A percentile compares a stretch with the other conserved stretches of the same genome.
phyloP scores from a whole-genome alignment of 2,329 filamentous ascomycete species.

The Ophiosphaerella korrae region DNA sequence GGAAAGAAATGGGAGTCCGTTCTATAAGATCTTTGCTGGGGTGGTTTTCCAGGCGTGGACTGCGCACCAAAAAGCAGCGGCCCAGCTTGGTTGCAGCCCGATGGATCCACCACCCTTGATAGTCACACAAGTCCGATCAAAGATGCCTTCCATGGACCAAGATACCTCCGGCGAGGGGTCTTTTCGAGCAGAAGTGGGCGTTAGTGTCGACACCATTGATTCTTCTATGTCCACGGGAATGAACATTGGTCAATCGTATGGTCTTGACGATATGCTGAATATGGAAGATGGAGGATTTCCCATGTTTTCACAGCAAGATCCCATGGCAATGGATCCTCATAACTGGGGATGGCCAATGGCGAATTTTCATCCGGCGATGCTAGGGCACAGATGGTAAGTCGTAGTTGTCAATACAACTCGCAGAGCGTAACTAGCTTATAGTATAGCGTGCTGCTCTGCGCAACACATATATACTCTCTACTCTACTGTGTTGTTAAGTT shows the following conservation, averaged over 20 bases:
- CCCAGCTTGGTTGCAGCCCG: not conserved
- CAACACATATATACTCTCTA: too few species aligned
- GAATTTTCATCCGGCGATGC: not conserved
- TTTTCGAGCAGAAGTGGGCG: too few species aligned
- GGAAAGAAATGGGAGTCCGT: constrained; percentile 23
- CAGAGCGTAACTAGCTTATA: too few species aligned
- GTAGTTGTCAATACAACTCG: too few species aligned
- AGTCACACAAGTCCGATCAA: constrained; percentile 6
- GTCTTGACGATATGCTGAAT: not conserved
- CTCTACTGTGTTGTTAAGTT: too few species aligned
- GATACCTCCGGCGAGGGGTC: too few species aligned
- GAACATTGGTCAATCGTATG: not conserved
- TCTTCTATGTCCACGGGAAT: too few species aligned
- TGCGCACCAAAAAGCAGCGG: constrained; percentile 13
- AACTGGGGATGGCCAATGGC: not conserved
- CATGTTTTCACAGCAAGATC: too few species aligned
- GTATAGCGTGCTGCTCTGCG: too few species aligned
- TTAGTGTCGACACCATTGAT: too few species aligned
- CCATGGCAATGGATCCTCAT: not conserved
- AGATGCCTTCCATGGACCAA: not conserved
- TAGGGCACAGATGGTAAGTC: too few species aligned
- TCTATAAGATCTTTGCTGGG: constrained; percentile 55
- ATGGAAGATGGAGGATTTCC: too few species aligned
- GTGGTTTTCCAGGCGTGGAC: constrained; percentile 61
- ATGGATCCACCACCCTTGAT: constrained; percentile 10